Evolutionary conservation across 441 rosid species (phyloP).

Genomic region (Jatropha multifida): DNA sequence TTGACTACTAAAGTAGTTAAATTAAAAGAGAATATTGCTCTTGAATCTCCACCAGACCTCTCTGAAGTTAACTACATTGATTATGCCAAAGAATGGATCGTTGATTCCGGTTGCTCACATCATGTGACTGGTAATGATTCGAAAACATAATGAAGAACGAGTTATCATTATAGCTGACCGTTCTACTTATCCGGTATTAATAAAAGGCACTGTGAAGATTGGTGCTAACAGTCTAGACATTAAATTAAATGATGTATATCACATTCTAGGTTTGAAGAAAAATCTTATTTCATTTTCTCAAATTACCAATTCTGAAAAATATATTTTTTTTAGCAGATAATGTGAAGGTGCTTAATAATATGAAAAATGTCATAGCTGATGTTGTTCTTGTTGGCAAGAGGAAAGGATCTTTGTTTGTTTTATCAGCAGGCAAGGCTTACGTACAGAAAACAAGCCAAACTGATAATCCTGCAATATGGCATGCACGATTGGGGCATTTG

Average conservation of each 20-base stretch:
- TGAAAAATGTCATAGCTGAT: background rate
- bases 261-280: background rate
- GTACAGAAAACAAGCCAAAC: background rate
- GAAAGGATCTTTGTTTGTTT: background rate
- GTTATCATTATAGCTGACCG: background rate
- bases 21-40: background rate
- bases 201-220: background rate
- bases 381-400: background rate
- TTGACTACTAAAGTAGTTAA: background rate
- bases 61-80: background rate
- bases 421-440: background rate
- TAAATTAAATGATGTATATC: background rate
- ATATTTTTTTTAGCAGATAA: background rate
- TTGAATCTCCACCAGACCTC: background rate
- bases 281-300: background rate
- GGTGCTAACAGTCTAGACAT: background rate
- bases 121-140: background rate
- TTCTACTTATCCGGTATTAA: background rate
- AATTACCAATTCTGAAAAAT: background rate
- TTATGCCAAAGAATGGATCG: slow-evolving; percentile 16
- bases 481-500: background rate
- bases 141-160: no score
- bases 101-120: slow-evolving; percentile 25
- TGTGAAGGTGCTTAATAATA: background rate
- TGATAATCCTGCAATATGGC: background rate